Evolutionary conservation across 139 green algal genomes (phyloP).

Genomic region (Chlamydomonas applanata): DNA sequence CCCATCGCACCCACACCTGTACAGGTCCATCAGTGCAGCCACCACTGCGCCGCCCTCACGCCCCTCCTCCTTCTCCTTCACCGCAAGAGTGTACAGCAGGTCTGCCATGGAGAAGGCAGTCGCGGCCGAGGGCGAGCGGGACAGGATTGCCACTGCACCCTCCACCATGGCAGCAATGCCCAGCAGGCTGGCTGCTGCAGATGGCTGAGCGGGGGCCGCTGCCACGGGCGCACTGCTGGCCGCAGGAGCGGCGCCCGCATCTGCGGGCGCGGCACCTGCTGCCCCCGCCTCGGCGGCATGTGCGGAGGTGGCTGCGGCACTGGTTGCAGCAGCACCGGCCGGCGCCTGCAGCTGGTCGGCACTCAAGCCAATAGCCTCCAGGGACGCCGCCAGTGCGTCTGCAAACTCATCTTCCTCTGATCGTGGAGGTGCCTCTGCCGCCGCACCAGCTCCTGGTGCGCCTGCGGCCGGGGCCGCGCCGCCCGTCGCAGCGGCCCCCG

Average conservation of each 20-base stretch:
- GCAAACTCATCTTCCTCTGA: conserved; percentile 22
- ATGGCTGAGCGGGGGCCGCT: not conserved
- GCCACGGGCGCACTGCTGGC: not conserved
- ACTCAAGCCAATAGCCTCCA: conserved; percentile 28
- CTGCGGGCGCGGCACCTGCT: conserved; percentile 3
- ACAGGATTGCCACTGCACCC: conserved; percentile 54
- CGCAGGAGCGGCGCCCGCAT: conserved; percentile 9
- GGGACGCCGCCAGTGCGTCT: conserved; percentile 47
- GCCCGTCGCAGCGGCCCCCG: not conserved
- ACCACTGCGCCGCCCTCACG: conserved; percentile 49
- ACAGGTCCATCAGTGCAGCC: conserved; percentile 37
- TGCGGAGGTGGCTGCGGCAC: not conserved
- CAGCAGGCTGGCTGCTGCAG: not conserved
- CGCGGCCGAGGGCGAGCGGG: conserved; percentile 24
- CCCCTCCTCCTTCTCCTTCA: conserved; percentile 56
- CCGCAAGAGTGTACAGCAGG: conserved; percentile 56
- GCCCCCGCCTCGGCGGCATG: not conserved
- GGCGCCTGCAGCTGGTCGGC: conserved; percentile 21
- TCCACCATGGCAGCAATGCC: conserved; percentile 47
- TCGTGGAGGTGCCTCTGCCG: conserved; percentile 1
- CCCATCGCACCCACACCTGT: not conserved
- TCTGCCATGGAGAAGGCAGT: conserved; percentile 45
- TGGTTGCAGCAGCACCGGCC: not conserved
- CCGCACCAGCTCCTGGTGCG: not conserved
- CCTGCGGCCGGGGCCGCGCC: not conserved